Conservation (phyloP, 2,329 filamentous ascomycete genomes). For the Clarireedia homoeocarpa region DNA sequence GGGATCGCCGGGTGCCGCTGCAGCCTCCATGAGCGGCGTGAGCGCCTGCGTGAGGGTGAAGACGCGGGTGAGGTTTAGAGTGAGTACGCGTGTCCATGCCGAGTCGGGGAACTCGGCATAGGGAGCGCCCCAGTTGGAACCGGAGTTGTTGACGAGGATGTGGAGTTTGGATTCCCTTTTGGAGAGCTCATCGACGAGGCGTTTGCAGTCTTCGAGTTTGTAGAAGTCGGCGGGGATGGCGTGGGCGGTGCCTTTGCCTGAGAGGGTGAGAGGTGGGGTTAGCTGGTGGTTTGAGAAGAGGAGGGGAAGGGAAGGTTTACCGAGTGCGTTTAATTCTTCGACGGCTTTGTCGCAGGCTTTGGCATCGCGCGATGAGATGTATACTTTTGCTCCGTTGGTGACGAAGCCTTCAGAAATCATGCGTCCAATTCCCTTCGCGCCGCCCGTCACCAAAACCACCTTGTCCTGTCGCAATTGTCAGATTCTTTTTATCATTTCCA, state of each 20-base stretch:
- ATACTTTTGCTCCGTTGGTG: constrained; percentile 59
- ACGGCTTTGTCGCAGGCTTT: constrained; percentile 51
- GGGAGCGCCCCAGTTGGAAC: constrained; percentile 55
- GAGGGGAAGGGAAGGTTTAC: constrained; percentile 25
- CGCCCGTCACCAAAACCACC: constrained; percentile 50
- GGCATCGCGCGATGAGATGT: constrained; percentile 60
- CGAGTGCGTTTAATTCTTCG: constrained; percentile 47
- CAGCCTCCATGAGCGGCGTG: constrained; percentile 52
- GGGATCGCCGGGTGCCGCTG: constrained; percentile 36
- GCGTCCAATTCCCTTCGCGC: constrained; percentile 54
- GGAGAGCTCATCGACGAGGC: constrained; percentile 49
- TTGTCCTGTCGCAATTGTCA: constrained; percentile 34
- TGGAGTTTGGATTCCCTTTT: constrained; percentile 46
- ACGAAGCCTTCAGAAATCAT: constrained; percentile 63
- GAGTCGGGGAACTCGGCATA: constrained; percentile 51
- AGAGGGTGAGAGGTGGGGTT: background rate
- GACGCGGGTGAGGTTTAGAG: constrained; percentile 53
- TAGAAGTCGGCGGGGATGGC: constrained; percentile 55
- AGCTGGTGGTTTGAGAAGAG: background rate
- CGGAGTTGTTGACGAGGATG: constrained; percentile 59
- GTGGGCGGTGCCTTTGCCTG: constrained; percentile 45
- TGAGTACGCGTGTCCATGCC: constrained; percentile 51
- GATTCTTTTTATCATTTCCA: background rate
- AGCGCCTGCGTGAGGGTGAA: constrained; percentile 59
- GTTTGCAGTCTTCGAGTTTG: constrained; percentile 49